Evolutionary conservation across 1,284 basidiomycete species (phyloP).

Genomic region (Hemileia vastatrix): DNA sequence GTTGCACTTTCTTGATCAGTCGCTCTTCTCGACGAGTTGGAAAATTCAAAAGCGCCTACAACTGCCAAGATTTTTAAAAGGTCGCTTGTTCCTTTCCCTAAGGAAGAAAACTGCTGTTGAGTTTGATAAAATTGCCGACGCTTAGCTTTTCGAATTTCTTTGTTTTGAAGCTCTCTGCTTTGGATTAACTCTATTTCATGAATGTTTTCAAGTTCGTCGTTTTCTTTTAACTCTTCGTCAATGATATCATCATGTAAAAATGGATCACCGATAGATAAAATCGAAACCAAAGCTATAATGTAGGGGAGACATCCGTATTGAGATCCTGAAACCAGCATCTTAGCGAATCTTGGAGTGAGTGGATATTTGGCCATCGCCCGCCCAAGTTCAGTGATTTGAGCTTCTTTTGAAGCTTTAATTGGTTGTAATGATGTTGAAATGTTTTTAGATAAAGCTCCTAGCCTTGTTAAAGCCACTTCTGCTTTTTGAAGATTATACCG

Average conservation of each 20-base stretch:
- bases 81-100: slow-evolving; percentile 80
- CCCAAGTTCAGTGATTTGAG: slow-evolving; percentile 75
- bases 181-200: slow-evolving; percentile 43
- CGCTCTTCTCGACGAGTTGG: slow-evolving; percentile 32
- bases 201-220: slow-evolving; percentile 52
- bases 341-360: slow-evolving; percentile 79
- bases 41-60: slow-evolving; percentile 90
- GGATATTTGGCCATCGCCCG: slow-evolving; percentile 87
- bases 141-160: slow-evolving; percentile 53
- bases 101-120: slow-evolving; percentile 60
- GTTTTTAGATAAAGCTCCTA: slow-evolving; percentile 58
- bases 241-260: slow-evolving; percentile 77
- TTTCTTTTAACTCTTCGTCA: slow-evolving; percentile 55
- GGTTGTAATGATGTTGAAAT: slow-evolving; percentile 48
- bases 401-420: slow-evolving; percentile 45
- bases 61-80: slow-evolving; percentile 79
- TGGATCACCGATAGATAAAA: slow-evolving; percentile 87
- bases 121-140: slow-evolving; percentile 25
- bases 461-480: slow-evolving; percentile 66
- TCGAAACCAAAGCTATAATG: slow-evolving; percentile 81
- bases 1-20: too few relatives aligned
- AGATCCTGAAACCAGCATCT: slow-evolving; percentile 85
- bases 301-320: slow-evolving; percentile 88
- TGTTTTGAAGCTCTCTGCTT: slow-evolving; percentile 63
- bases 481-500: slow-evolving; percentile 66